Percentiles rank a stretch among this genome's conserved stretches.
These are phyloP conservation scores for Conringia planisiliqua DNA, from an alignment of 345 rosid species.

Conservation along the genomic window DNA sequence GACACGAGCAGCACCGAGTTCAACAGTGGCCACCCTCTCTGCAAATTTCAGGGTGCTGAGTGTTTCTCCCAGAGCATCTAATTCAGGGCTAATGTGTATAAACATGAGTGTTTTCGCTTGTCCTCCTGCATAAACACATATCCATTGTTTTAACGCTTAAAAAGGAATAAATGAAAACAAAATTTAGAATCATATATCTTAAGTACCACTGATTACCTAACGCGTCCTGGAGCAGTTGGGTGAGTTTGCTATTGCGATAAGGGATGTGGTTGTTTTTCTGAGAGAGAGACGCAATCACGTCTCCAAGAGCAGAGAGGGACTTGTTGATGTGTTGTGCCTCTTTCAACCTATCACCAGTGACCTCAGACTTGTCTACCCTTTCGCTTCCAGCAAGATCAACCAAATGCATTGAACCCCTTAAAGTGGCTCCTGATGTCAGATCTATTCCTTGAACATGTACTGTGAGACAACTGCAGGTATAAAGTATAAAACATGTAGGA, in stretches of 20 bases:
- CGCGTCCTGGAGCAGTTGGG: constrained; percentile 92
- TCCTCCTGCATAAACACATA: constrained; percentile 53
- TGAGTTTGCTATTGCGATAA: constrained; percentile 91
- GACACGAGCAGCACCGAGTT: constrained; percentile 92
- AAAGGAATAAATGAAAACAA: background rate
- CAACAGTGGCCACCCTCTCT: constrained; percentile 89
- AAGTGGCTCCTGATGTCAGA: constrained; percentile 60
- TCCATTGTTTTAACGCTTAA: background rate
- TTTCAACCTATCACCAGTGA: constrained; percentile 81
- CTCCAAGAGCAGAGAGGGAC: constrained; percentile 92
- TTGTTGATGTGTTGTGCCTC: constrained; percentile 89
- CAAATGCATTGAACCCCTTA: constrained; percentile 87
- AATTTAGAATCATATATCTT: background rate
- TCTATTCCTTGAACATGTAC: constrained; percentile 92
- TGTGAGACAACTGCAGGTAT: constrained; percentile 68
- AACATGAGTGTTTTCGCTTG: constrained; percentile 99
- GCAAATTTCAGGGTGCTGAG: constrained; percentile 92
- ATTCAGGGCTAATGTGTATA: constrained; percentile 89
- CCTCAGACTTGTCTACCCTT: constrained; percentile 93
- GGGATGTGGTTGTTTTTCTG: constrained; percentile 85
- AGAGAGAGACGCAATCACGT: constrained; percentile 87
- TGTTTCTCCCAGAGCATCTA: constrained; percentile 76
- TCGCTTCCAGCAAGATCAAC: constrained; percentile 98
- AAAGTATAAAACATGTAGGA: constrained; percentile 22
- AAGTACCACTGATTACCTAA: constrained; percentile 51